Percentiles rank a stretch among this genome's conserved stretches.
Conservation (phyloP, 1,284 basidiomycete genomes). For the Ganoderma lingzhi region DNA sequence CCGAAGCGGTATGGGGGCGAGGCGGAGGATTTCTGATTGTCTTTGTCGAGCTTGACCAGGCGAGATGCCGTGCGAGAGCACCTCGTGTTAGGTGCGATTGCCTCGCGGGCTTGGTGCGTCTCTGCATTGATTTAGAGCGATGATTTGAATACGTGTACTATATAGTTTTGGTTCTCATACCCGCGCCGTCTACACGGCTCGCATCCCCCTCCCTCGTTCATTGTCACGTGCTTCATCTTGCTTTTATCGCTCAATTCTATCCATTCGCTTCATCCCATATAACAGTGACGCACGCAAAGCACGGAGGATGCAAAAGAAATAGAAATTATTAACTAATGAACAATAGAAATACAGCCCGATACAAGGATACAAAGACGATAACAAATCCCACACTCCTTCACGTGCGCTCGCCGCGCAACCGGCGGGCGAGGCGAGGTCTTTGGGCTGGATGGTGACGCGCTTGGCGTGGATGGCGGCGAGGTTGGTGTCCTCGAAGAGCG, state of each 20-base stretch:
- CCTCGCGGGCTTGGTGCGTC: background rate
- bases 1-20: slow-evolving; percentile 76
- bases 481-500: slow-evolving; percentile 79
- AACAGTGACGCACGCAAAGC: background rate
- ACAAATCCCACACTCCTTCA: slow-evolving; percentile 24
- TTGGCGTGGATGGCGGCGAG: slow-evolving; percentile 80
- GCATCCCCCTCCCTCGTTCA: background rate
- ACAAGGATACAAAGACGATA: slow-evolving; percentile 24
- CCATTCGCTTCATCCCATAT: background rate
- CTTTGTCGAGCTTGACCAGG: no score
- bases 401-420: slow-evolving; percentile 42
- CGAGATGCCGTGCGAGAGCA: no score
- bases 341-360: slow-evolving; percentile 35
- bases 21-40: slow-evolving; percentile 35
- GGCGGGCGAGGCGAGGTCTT: slow-evolving; percentile 62
- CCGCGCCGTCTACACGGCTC: background rate
- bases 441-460: slow-evolving; percentile 78
- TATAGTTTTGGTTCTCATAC: background rate
- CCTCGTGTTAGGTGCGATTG: no score
- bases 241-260: background rate
- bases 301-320: slow-evolving; percentile 14
- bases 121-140: background rate
- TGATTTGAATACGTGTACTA: slow-evolving; percentile 1
- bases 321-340: slow-evolving; percentile 29
- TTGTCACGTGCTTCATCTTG: background rate